Conservation (phyloP, 2,329 filamentous ascomycete genomes). For the Clarireedia monteithiana region DNA sequence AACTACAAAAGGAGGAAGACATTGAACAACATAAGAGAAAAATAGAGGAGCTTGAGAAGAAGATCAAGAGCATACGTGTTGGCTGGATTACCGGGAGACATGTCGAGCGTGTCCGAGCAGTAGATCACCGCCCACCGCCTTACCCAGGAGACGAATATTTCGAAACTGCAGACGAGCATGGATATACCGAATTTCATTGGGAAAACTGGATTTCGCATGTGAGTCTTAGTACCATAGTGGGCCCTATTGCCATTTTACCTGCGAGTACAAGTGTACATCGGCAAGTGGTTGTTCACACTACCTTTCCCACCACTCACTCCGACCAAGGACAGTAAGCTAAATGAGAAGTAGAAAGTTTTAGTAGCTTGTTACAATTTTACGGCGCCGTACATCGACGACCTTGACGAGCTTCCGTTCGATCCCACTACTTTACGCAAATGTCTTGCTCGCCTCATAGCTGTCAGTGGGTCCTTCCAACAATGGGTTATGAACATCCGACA, state of each 20-base stretch:
- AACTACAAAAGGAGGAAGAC: conserved; percentile 9
- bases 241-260: too few species aligned
- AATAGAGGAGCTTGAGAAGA: conserved; percentile 20
- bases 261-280: too few species aligned
- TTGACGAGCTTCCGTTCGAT: conserved; percentile 19
- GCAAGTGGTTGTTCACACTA: too few species aligned
- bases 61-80: conserved; percentile 29
- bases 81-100: conserved; percentile 32
- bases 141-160: conserved; percentile 24
- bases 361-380: conserved; percentile 29
- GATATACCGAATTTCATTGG: conserved; percentile 27
- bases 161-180: conserved; percentile 18
- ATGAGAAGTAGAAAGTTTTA: conserved; percentile 23
- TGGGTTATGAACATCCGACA: conserved; percentile 29
- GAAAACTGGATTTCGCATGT: conserved; percentile 26
- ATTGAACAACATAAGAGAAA: conserved; percentile 16
- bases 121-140: conserved; percentile 14
- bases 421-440: conserved; percentile 25
- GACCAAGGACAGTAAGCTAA: neutral
- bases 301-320: too few species aligned
- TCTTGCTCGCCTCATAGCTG: conserved; percentile 31
- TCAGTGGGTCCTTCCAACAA: conserved; percentile 31
- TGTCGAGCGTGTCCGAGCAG: conserved; percentile 27
- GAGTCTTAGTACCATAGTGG: neutral
- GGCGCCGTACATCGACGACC: conserved; percentile 31